Evolutionary conservation across 176 grass and related monocot genomes (phyloP).

Genomic region (Hordeum vulgare): DNA sequence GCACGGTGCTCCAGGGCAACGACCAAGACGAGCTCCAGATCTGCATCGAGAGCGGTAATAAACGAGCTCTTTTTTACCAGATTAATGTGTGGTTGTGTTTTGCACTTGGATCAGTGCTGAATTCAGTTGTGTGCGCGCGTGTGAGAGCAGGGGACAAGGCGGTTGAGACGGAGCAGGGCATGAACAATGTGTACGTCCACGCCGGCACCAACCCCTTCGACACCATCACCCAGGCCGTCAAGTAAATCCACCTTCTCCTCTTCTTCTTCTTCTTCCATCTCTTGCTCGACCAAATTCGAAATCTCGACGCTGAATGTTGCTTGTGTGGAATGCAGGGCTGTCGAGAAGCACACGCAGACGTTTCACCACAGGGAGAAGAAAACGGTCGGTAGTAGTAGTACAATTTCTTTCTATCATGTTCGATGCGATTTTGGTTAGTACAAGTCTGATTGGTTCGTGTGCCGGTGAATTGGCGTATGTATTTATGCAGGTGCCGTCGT

Average conservation of each 20-base stretch:
- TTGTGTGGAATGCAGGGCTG: slow-evolving; percentile 32
- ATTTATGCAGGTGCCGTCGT: slow-evolving; percentile 39
- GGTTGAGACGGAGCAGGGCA: slow-evolving; percentile 45
- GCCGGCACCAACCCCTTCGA: slow-evolving; percentile 64
- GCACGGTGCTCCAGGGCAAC: slow-evolving; percentile 69
- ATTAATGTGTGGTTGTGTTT: not conserved
- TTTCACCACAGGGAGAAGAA: slow-evolving; percentile 77
- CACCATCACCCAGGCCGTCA: slow-evolving; percentile 49
- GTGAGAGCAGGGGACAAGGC: slow-evolving; percentile 47
- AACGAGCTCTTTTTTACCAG: not conserved
- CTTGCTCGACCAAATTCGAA: not conserved
- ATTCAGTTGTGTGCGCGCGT: not conserved
- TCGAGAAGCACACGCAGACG: slow-evolving; percentile 68
- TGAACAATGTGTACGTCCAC: slow-evolving; percentile 62
- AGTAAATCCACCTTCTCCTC: slow-evolving; percentile 23
- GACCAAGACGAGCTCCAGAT: slow-evolving; percentile 59
- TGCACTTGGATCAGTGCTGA: too few relatives aligned
- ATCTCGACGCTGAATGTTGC: not conserved
- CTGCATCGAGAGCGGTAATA: slow-evolving; percentile 72
- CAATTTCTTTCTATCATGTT: not conserved
- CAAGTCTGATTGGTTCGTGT: not conserved
- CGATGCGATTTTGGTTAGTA: not conserved
- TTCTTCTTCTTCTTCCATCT: not conserved
- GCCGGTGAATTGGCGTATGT: not conserved
- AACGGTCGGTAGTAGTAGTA: slow-evolving; percentile 2